Base-by-base conservation (phyloP, 2,329 filamentous ascomycete genomes). In the Neoascochyta sp. region DNA sequence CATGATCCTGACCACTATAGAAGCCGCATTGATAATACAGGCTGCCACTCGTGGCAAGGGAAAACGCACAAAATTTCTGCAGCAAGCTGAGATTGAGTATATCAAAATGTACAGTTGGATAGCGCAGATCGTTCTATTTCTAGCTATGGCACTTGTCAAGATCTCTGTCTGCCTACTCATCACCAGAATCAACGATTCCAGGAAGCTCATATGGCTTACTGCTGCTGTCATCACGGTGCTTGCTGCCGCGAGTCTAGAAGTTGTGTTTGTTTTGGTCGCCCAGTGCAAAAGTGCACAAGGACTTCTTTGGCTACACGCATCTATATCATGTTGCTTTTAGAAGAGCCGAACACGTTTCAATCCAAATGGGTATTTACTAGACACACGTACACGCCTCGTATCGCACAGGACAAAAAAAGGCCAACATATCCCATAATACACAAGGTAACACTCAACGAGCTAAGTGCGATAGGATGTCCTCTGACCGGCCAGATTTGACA, bases 131-230 rank as follows among this genome's bases (percentile, higher is more conserved):
- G 24, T 32, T 3, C 23, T 32, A 12, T 32, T 32, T 15, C n/a
- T 24, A 8, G 18, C 22, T 18, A 32, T 32, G 30, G 30, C 30
- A 9, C 15, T 32, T 7, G 24, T 32, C 24, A 35, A 35, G 23
- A 35, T 29, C 9, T 30, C 22, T 4, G 27, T 35, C 3, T 35
- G 32, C 21, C 12, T 31, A 24, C 32, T 35, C 15, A 16, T 35
- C 6, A 27, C 22, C 15, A 20, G 27, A 12, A 35, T 35, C 14
- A 31, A 31, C 9, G 12, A 26, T 7, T 30, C 22, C n/a, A 30
- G 16, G 14, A 7, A 26, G 15, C 29, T 35, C 21, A 35, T 23
- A 15, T 21, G 8, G 13, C 22, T 35, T 26, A 25, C 18, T 4
- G 23, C 15, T 11, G 12, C 11, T 14, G 12, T 35, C n/a, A 31